phyloP scores from a whole-genome alignment of 1,284 basidiomycete genomes.

The Singerocomus rubriflavus region DNA sequence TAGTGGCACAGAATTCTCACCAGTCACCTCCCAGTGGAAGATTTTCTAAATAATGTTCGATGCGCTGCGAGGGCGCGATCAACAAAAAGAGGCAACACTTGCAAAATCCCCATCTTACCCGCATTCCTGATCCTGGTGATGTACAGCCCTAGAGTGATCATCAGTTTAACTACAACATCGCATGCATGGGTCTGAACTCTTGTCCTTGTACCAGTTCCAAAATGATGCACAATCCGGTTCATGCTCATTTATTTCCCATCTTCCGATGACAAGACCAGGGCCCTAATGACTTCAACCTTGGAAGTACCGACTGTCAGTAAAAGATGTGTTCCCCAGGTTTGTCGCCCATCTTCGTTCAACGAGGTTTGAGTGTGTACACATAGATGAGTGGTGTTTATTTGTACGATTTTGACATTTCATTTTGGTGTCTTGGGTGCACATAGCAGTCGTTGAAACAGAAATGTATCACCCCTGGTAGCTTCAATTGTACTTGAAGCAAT shows the following conservation, averaged over 20 bases:
- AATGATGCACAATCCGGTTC: slow-evolving; percentile 23
- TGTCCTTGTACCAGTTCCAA: slow-evolving; percentile 25
- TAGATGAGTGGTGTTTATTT: background rate
- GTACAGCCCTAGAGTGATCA: slow-evolving; percentile 13
- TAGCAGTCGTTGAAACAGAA: no score
- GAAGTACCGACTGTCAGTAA: slow-evolving; percentile 6
- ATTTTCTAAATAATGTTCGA: slow-evolving; percentile 28
- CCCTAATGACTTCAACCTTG: slow-evolving; percentile 17
- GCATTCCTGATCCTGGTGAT: slow-evolving; percentile 14
- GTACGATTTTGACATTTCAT: background rate
- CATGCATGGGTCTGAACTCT: background rate
- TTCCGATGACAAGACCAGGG: slow-evolving; percentile 20
- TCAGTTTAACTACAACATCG: background rate
- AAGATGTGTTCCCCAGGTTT: background rate
- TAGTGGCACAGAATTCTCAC: slow-evolving; percentile 34
- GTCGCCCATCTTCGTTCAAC: background rate
- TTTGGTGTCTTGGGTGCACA: background rate
- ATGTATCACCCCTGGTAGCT: no score
- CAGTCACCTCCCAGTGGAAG: slow-evolving; percentile 24
- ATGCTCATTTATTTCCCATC: slow-evolving; percentile 19
- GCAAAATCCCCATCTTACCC: slow-evolving; percentile 10
- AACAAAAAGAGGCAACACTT: background rate
- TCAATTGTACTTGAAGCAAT: no score
- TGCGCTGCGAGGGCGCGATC: slow-evolving; percentile 4
- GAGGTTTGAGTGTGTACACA: background rate